Conservation (phyloP, 2,329 filamentous ascomycete genomes). For the Fusarium anguioides region DNA sequence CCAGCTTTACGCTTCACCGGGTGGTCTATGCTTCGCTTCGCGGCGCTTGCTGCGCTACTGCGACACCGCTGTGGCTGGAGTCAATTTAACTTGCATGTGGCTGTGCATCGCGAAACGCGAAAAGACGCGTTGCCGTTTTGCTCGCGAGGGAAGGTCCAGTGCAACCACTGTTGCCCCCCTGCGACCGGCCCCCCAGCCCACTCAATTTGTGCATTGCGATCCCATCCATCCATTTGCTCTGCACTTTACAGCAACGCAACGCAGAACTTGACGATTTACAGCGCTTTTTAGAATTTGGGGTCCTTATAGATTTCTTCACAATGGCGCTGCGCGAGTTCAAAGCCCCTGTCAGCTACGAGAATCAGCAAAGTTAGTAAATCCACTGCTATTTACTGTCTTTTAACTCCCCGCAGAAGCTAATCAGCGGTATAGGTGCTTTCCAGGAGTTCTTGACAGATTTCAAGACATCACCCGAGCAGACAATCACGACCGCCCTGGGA, state of each 20-base stretch:
- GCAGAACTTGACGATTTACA: slow-evolving; percentile 23
- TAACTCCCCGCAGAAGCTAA: slow-evolving; percentile 43
- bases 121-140: slow-evolving; percentile 47
- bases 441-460: slow-evolving; percentile 89
- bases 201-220: slow-evolving; percentile 48
- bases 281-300: slow-evolving; percentile 31
- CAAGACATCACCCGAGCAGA: slow-evolving; percentile 79
- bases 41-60: background rate
- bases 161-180: slow-evolving; percentile 45
- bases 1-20: slow-evolving; percentile 13
- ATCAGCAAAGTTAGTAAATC: slow-evolving; percentile 76
- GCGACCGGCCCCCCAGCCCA: slow-evolving; percentile 46
- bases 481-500: slow-evolving; percentile 83
- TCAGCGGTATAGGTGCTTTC: slow-evolving; percentile 71
- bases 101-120: slow-evolving; percentile 49
- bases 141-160: slow-evolving; percentile 22
- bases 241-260: slow-evolving; percentile 1
- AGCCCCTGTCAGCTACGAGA: slow-evolving; percentile 85
- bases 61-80: slow-evolving; percentile 33
- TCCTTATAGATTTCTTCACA: slow-evolving; percentile 44
- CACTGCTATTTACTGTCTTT: background rate
- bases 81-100: slow-evolving; percentile 46
- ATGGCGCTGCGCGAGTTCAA: slow-evolving; percentile 90
- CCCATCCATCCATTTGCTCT: slow-evolving; percentile 29
- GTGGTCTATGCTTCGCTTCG: slow-evolving; percentile 11